phyloP scores from a whole-genome alignment of 1,284 basidiomycete genomes.

The Ganoderma lingzhi region DNA sequence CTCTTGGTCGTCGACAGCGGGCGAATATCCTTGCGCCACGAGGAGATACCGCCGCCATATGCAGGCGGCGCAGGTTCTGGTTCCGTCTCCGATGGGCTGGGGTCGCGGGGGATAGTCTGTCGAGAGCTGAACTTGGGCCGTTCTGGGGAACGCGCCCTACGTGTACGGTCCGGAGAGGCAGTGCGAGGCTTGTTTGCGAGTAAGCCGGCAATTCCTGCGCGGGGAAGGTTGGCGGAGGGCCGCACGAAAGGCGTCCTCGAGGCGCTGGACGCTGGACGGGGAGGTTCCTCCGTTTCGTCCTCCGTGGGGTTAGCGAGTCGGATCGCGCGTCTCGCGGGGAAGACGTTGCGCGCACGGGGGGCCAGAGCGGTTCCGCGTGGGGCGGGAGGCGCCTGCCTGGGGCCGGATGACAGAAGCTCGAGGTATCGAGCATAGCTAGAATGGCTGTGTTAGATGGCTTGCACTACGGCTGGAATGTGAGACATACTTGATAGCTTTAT shows the following conservation, averaged over 20 bases:
- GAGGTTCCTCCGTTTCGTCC: slow-evolving; percentile 37
- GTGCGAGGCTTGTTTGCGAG: slow-evolving; percentile 36
- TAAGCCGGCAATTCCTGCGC: slow-evolving; percentile 48
- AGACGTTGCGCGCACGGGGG: slow-evolving; percentile 24
- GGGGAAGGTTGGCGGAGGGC: slow-evolving; percentile 37
- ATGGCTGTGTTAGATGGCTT: slow-evolving; percentile 26
- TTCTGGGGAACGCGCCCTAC: slow-evolving; percentile 42
- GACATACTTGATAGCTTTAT: slow-evolving; percentile 84
- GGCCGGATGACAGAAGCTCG: slow-evolving; percentile 62
- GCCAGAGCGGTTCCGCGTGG: slow-evolving; percentile 24
- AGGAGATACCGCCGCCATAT: slow-evolving; percentile 23
- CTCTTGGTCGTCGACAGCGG: slow-evolving; percentile 42
- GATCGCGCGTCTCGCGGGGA: slow-evolving; percentile 37
- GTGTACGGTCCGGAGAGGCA: slow-evolving; percentile 21
- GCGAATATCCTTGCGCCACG: slow-evolving; percentile 34
- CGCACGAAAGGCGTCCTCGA: slow-evolving; percentile 38
- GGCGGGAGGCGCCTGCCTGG: slow-evolving; percentile 32
- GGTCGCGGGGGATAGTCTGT: slow-evolving; percentile 37
- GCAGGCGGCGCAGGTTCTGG: slow-evolving; percentile 46
- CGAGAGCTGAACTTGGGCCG: slow-evolving; percentile 43
- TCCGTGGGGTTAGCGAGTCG: slow-evolving; percentile 38
- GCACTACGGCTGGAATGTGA: slow-evolving; percentile 1
- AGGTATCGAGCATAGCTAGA: slow-evolving; percentile 71
- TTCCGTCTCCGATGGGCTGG: slow-evolving; percentile 48
- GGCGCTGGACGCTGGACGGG: slow-evolving; percentile 35